phyloP scores from a whole-genome alignment of 2,329 filamentous ascomycete genomes.

The Diplodia scrobiculata region DNA sequence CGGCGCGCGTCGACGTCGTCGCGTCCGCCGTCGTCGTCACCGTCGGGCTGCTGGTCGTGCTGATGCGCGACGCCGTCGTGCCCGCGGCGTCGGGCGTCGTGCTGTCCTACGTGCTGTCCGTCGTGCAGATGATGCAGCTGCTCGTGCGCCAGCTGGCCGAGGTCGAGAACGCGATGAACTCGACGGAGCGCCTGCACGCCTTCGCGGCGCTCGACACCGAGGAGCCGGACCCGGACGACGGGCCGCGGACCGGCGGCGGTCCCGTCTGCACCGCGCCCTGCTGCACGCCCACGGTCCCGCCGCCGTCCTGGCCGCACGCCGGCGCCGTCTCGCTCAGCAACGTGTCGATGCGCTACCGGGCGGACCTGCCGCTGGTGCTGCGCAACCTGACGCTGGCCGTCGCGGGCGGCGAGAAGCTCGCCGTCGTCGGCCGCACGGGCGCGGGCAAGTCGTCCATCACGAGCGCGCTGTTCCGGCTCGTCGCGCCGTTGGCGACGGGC shows the following conservation, averaged over 20 bases:
- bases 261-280: too few species aligned
- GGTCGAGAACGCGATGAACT: conserved; percentile 97
- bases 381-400: conserved; percentile 65
- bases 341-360: conserved; percentile 56
- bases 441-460: conserved; percentile 84
- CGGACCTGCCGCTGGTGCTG: conserved; percentile 53
- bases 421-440: conserved; percentile 78
- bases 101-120: conserved; percentile 86
- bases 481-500: conserved; percentile 50
- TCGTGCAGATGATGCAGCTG: conserved; percentile 95
- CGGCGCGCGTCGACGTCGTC: conserved; percentile 78
- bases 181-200: conserved; percentile 86
- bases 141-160: conserved; percentile 93
- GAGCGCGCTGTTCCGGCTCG: conserved; percentile 75
- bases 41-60: conserved; percentile 89
- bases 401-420: conserved; percentile 73
- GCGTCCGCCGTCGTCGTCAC: conserved; percentile 84
- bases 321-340: conserved; percentile 65
- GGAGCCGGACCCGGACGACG: conserved; percentile 64
- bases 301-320: conserved; percentile 79
- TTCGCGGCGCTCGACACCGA: conserved; percentile 90
- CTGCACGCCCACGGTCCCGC: conserved; percentile 45
- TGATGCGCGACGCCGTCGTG: conserved; percentile 79
- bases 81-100: conserved; percentile 87
- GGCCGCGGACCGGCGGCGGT: too few species aligned